Evolutionary conservation across 306 rosid species (phyloP).

Genomic region (Quercus bicolor): DNA sequence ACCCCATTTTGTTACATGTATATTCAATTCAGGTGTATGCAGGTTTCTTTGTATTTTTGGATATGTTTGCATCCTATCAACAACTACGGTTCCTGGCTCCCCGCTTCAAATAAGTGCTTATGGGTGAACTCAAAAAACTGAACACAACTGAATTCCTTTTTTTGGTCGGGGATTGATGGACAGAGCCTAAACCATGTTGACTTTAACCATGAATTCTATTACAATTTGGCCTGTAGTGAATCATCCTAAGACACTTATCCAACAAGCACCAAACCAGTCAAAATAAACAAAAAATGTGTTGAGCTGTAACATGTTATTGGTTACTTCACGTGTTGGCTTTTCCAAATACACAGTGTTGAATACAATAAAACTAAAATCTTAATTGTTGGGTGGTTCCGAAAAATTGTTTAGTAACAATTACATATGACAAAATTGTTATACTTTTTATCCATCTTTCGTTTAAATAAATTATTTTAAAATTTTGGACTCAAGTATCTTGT

Average conservation of each 20-base stretch:
- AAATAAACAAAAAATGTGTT: too few relatives aligned
- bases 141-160: conserved; percentile 1
- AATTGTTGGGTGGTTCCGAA: too few relatives aligned
- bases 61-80: neutral
- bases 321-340: too few relatives aligned
- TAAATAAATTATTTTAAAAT: neutral
- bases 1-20: neutral
- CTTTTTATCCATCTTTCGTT: neutral
- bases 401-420: too few relatives aligned
- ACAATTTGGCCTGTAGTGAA: too few relatives aligned
- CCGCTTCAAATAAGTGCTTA: too few relatives aligned
- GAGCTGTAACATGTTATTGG: too few relatives aligned
- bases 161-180: neutral
- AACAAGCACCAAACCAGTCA: too few relatives aligned
- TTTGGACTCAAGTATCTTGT: neutral
- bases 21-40: neutral
- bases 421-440: too few relatives aligned
- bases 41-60: neutral
- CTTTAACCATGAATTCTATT: neutral
- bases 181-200: neutral
- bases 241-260: too few relatives aligned
- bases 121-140: neutral
- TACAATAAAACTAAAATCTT: too few relatives aligned
- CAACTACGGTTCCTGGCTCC: neutral
- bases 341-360: too few relatives aligned